Base-by-base conservation (phyloP, 305 asterid species). In the Fraxinus baroniana region DNA sequence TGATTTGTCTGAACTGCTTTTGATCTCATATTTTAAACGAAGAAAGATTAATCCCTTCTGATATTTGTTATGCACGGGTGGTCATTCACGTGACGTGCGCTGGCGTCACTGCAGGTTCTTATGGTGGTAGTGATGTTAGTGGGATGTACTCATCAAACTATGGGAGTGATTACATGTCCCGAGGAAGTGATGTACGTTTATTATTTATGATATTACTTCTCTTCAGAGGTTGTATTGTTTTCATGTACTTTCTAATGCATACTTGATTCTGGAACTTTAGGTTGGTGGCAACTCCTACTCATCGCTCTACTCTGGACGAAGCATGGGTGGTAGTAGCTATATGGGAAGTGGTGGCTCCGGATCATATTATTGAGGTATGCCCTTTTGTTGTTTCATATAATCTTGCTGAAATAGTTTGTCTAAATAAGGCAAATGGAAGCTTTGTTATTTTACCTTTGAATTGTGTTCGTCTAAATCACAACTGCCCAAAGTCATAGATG, bases 311-410 rank as follows among this genome's bases (percentile, higher is more conserved):
- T 86, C 98, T 39, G 89, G 97, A 35, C 97, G 97, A 32, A 89
- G 94, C 81, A 55, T 91, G 86, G 92, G 98, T 86, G 93, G 99
- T 75, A 88, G 87, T 77, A 89, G 93, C 87, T 95, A 95, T 78
- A 92, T 92, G 95, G 96, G 98, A 71, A 89, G 96, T 82, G 86
- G 95, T 85, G 89, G 97, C 84, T 95, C 99, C 68, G 93, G 97
- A 82, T 92, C 98, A 22, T 94, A 95, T 83, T 94, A 95, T 86
- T 95, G 85, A 93, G 98, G 97, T 92, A 88, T 62, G 87, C 41
- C 20, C 39, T 49, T 77, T 49, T 49, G 41, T 26, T 49, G 20
- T 30, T 77, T 49, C 71, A 32, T 85, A 68, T 71, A 72, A 35
- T 83, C 86, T 78, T 81, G 76, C 74, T 81, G 74, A 41, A 30